These are phyloP conservation scores for Babesia gibsoni DNA, from an alignment of 169 alveolate genomes.

Conservation along the genomic window DNA sequence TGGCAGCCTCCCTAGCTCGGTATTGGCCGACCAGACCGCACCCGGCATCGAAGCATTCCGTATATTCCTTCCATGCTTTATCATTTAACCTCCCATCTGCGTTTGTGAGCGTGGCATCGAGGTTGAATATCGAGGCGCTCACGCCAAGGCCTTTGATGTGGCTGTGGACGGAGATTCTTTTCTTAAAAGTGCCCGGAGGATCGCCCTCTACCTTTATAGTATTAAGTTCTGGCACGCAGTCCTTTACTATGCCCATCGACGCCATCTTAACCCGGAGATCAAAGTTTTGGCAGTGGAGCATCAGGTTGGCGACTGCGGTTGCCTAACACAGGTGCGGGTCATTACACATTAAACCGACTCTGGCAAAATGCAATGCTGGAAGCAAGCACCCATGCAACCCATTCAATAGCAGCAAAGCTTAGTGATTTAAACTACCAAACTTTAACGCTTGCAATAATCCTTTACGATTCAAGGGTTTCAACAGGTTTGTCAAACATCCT, in stretches of 20 bases:
- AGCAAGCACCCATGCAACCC: too few species aligned
- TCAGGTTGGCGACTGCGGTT: too few species aligned
- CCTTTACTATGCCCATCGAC: slow-evolving; percentile 15
- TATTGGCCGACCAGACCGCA: slow-evolving; percentile 98
- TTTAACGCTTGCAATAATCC: too few species aligned
- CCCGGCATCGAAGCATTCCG: slow-evolving; percentile 61
- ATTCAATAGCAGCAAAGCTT: too few species aligned
- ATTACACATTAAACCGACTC: too few species aligned
- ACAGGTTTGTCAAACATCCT: too few species aligned
- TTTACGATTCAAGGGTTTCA: too few species aligned
- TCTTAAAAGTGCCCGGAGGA: slow-evolving; percentile 24
- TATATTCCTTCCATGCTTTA: slow-evolving; percentile 34
- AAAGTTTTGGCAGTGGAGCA: too few species aligned
- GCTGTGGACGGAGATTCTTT: slow-evolving; percentile 96
- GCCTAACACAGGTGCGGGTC: too few species aligned
- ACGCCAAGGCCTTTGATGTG: slow-evolving; percentile 99
- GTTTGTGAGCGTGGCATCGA: slow-evolving; percentile 49
- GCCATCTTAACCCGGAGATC: slow-evolving; percentile 29
- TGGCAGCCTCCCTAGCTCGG: slow-evolving; percentile 99
- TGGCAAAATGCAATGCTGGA: too few species aligned
- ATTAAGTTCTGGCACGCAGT: slow-evolving; percentile 12
- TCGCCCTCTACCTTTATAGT: slow-evolving; percentile 14
- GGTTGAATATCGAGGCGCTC: slow-evolving; percentile 75
- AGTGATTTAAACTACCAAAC: too few species aligned
- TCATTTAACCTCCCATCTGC: neutral